Conservation (phyloP, 2,329 filamentous ascomycete species). For the Aspergillus sp. region DNA sequence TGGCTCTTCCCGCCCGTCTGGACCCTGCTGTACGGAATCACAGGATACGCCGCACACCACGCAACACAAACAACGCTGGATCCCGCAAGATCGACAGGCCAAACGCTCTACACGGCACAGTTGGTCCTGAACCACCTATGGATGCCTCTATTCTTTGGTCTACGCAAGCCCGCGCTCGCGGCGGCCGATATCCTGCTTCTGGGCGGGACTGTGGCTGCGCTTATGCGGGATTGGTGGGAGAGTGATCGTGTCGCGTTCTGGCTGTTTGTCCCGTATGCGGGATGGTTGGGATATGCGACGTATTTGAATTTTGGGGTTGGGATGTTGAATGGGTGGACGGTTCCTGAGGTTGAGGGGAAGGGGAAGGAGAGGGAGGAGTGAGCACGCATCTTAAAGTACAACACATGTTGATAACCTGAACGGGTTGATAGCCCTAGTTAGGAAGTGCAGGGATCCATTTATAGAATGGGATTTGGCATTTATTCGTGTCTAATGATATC, state of each 20-base stretch:
- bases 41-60: slow-evolving; percentile 87
- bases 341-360: slow-evolving; percentile 15
- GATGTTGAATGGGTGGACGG: slow-evolving; percentile 65
- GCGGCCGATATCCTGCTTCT: slow-evolving; percentile 73
- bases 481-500: no score
- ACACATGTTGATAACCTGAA: no score
- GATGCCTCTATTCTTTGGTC: slow-evolving; percentile 91
- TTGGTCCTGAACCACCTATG: slow-evolving; percentile 81
- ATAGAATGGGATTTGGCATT: background rate
- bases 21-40: slow-evolving; percentile 62
- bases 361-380: slow-evolving; percentile 11
- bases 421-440: no score
- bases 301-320: slow-evolving; percentile 74
- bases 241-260: slow-evolving; percentile 72
- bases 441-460: no score
- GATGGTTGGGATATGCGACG: slow-evolving; percentile 82
- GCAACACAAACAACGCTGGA: slow-evolving; percentile 47
- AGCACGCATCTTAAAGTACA: background rate
- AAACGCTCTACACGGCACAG: slow-evolving; percentile 82
- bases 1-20: slow-evolving; percentile 61
- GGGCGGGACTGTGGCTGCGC: slow-evolving; percentile 68
- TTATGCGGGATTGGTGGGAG: slow-evolving; percentile 73
- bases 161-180: slow-evolving; percentile 70
- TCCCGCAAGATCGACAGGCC: slow-evolving; percentile 50
- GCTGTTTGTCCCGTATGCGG: slow-evolving; percentile 77